Percentiles rank a stretch among this genome's conserved stretches.
phyloP scores from a whole-genome alignment of 352 stramenopile genomes.

The Phytophthora aleatoria region DNA sequence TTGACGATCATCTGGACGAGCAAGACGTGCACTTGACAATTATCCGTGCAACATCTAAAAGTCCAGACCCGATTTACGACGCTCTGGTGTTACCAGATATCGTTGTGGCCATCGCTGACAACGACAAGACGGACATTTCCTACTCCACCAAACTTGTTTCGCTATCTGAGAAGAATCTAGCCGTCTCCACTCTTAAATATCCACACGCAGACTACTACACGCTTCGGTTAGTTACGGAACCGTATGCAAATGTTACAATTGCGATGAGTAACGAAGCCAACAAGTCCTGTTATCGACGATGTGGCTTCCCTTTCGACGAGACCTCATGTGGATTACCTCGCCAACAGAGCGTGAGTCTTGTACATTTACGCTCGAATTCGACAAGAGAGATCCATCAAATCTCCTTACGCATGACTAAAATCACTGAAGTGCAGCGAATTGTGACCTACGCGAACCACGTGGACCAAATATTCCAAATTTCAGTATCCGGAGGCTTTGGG shows the following conservation, averaged over 20 bases:
- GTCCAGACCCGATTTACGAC: constrained; percentile 64
- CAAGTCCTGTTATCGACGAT: constrained; percentile 66
- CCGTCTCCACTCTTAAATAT: constrained; percentile 21
- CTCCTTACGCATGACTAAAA: constrained; percentile 44
- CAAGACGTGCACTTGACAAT: constrained; percentile 61
- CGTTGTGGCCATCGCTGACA: constrained; percentile 71
- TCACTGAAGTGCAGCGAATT: constrained; percentile 71
- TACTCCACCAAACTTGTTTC: constrained; percentile 54
- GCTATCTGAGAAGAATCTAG: constrained; percentile 41
- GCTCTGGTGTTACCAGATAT: constrained; percentile 62
- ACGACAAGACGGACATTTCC: constrained; percentile 51
- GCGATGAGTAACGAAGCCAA: constrained; percentile 80
- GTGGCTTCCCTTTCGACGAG: constrained; percentile 66
- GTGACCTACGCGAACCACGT: constrained; percentile 60
- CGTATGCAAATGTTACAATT: constrained; percentile 74
- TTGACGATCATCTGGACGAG: constrained; percentile 77
- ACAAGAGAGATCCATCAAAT: constrained; percentile 72
- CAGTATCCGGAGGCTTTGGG: constrained; percentile 52
- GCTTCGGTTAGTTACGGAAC: constrained; percentile 59
- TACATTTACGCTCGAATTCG: constrained; percentile 61
- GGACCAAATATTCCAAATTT: constrained; percentile 54
- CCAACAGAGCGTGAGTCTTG: constrained; percentile 66
- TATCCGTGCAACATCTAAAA: constrained; percentile 50
- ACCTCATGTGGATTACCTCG: constrained; percentile 59
- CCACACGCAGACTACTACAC: constrained; percentile 44